Base-by-base conservation (phyloP, 2,329 filamentous ascomycete species). In the Aspergillus luchuensis region DNA sequence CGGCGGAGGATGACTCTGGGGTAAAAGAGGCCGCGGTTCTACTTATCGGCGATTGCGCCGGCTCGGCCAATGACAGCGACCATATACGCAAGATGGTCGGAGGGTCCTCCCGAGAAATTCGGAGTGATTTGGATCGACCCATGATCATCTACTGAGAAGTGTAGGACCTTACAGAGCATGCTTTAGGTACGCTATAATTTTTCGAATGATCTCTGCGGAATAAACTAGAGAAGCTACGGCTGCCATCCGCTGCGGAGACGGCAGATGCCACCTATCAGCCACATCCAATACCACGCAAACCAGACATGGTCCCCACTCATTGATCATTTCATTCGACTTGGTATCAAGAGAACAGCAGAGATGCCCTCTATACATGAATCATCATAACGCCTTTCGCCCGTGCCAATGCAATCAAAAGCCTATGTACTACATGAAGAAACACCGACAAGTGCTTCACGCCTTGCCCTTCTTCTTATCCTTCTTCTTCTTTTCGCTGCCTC, bases 381-480 rank as follows among this genome's bases (percentile, higher is more conserved):
- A 69, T 60, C 59, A 63, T 25, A 75, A 76, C 72, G 71, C 74
- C 72, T 64, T 66, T 70, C 74, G 74, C 74, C 74, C 58, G 68
- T 77, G 70, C 59, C 69, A 72, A 76, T 76, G 73, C 72, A 75
- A 70, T 62, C 68, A 65, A 60, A 71, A 71, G 57, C 58, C 61
- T 58, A 64, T 61, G 51, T 53, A 62, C 58, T 57, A 63, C 56
- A 66, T 55, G 56, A 61, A 68, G 58, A 65, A 39, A 54, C 58
- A 51, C 59, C 60, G n/a, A 59, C 56, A 21, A 28, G 13, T 56
- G 58, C 13, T 56, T 72, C 61, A 77, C 43, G 74, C 75, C 66
- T 82, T 82, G 51, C 72, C 74, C 71, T 79, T 80, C 75, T 82
- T 83, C 72, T 82, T 81, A 58, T 81, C 76, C 66, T 83, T 81